A percentile compares a stretch with the other conserved stretches of the same genome.
Evolutionary conservation across 2,329 filamentous ascomycete species (phyloP).

Genomic region (Claviceps citrina): DNA sequence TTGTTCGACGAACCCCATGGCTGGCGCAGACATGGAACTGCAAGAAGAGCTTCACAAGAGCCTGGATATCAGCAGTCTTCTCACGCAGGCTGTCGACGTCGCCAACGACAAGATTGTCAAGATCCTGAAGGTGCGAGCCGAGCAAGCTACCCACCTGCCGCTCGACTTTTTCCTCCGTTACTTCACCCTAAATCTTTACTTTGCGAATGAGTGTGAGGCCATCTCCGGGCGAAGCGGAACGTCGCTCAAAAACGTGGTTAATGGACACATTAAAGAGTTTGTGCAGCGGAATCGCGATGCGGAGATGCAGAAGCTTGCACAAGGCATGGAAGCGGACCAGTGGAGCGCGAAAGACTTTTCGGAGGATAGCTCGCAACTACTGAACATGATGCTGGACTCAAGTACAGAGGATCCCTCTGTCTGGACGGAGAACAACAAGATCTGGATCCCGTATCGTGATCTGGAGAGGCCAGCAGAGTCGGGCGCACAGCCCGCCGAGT

Average conservation of each 20-base stretch:
- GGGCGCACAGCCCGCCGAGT: slow-evolving; percentile 20
- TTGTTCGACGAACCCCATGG: slow-evolving; percentile 10
- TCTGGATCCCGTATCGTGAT: slow-evolving; percentile 38
- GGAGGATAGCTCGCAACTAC: slow-evolving; percentile 41
- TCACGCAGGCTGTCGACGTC: slow-evolving; percentile 67
- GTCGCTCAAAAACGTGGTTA: slow-evolving; percentile 62
- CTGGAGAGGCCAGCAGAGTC: slow-evolving; percentile 19
- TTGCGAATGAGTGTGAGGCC: slow-evolving; percentile 75
- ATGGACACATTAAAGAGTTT: slow-evolving; percentile 68
- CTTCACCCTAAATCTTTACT: slow-evolving; percentile 67
- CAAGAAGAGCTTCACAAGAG: slow-evolving; percentile 66
- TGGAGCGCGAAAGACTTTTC: slow-evolving; percentile 68
- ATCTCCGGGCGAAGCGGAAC: slow-evolving; percentile 66
- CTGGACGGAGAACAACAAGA: slow-evolving; percentile 47
- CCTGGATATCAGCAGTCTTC: slow-evolving; percentile 60
- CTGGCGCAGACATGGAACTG: slow-evolving; percentile 26
- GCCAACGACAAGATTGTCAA: slow-evolving; percentile 65
- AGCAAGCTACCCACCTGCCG: slow-evolving; percentile 54
- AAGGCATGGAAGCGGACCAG: slow-evolving; percentile 64
- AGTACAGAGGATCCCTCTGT: slow-evolving; percentile 54
- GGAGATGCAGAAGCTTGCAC: slow-evolving; percentile 59
- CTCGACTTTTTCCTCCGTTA: slow-evolving; percentile 62
- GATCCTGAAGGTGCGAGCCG: slow-evolving; percentile 59
- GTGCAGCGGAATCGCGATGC: slow-evolving; percentile 54
- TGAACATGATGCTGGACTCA: slow-evolving; percentile 50